phyloP scores from a whole-genome alignment of 345 rosid species.

The Gynandropsis gynandra region DNA sequence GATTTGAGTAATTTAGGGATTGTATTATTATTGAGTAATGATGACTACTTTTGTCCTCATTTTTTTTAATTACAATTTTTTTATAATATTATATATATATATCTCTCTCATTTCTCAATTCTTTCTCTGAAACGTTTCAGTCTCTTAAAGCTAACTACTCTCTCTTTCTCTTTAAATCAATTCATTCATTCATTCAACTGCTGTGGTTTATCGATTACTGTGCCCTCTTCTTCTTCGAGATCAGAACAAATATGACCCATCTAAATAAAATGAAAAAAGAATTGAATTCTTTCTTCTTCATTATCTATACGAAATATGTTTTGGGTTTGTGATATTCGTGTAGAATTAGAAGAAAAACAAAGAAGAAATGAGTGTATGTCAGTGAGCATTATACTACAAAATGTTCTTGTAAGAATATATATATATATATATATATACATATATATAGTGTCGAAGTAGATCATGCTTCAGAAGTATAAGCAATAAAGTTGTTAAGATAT shows the following conservation, averaged over 20 bases:
- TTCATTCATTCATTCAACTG: conserved; percentile 29
- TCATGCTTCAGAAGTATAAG: too few relatives aligned
- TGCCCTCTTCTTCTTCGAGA: conserved; percentile 25
- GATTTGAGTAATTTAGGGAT: conserved; percentile 31
- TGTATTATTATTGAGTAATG: conserved; percentile 64
- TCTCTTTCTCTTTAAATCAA: conserved; percentile 24
- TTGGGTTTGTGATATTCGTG: too few relatives aligned
- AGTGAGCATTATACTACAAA: too few relatives aligned
- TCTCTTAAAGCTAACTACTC: conserved; percentile 26
- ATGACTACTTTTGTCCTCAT: conserved; percentile 48
- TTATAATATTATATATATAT: conserved; percentile 5
- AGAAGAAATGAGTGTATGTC: too few relatives aligned
- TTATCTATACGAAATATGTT: too few relatives aligned
- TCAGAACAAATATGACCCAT: neutral
- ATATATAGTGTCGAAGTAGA: too few relatives aligned
- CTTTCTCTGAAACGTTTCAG: conserved; percentile 38
- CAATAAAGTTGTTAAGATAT: too few relatives aligned
- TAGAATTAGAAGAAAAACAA: too few relatives aligned
- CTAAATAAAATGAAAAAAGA: neutral
- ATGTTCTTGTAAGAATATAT: too few relatives aligned
- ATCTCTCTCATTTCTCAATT: conserved; percentile 20
- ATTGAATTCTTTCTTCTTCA: too few relatives aligned
- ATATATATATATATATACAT: too few relatives aligned
- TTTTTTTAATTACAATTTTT: conserved; percentile 1
- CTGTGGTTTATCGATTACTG: conserved; percentile 36